Evolutionary conservation across 1,284 basidiomycete species (phyloP).

Genomic region (Marasmius fiardii): DNA sequence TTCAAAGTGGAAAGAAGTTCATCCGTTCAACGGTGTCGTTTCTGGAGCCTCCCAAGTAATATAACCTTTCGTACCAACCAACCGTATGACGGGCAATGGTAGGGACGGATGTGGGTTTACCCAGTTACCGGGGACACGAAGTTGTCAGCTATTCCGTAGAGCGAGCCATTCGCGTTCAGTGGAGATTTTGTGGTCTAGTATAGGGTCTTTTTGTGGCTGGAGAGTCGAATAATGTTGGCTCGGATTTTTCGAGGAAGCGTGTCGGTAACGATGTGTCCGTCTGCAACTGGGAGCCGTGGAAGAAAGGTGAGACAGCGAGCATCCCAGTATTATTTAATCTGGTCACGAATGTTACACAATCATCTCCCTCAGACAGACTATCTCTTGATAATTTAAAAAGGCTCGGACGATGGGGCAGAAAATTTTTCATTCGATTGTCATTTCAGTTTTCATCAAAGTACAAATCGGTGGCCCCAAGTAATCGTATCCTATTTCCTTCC

Average conservation of each 20-base stretch:
- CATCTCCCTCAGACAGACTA: no score
- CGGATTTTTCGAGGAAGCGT: conserved; percentile 34
- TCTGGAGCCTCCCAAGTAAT: conserved; percentile 27
- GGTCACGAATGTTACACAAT: no score
- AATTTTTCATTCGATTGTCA: no score
- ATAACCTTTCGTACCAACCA: conserved; percentile 33
- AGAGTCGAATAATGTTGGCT: conserved; percentile 32
- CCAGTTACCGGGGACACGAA: conserved; percentile 28
- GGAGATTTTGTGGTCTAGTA: conserved; percentile 25
- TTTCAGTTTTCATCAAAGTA: no score
- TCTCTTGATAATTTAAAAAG: no score
- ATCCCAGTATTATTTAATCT: no score
- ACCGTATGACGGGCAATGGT: conserved; percentile 26
- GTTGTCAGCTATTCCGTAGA: conserved; percentile 27
- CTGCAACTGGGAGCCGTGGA: no score
- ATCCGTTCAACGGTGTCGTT: conserved; percentile 31
- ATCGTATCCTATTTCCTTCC: background rate
- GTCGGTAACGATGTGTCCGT: no score
- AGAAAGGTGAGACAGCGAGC: no score
- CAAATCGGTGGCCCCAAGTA: background rate
- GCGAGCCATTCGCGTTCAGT: conserved; percentile 27
- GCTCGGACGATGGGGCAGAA: no score
- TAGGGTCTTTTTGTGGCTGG: conserved; percentile 24
- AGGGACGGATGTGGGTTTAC: conserved; percentile 28
- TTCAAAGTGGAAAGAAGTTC: no score